Evolutionary conservation across 306 rosid species (phyloP).

Genomic region (Citrullus amarus): DNA sequence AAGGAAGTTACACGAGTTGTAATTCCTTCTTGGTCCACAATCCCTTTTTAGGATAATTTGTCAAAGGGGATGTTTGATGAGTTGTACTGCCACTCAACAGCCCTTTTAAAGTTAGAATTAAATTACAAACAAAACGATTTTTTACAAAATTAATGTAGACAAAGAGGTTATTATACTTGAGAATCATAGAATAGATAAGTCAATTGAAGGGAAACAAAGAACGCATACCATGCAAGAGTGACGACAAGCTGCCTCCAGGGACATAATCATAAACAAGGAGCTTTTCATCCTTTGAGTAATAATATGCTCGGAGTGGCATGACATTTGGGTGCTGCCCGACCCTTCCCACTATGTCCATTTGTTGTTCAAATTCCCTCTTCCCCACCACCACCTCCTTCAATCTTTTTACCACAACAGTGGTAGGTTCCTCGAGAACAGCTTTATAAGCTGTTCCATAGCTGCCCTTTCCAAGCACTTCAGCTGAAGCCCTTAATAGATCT

Average conservation of each 20-base stretch:
- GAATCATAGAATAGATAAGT: background rate
- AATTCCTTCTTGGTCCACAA: background rate
- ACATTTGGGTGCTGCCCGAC: constrained; percentile 62
- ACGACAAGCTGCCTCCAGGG: constrained; percentile 49
- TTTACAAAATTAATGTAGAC: background rate
- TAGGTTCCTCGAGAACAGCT: constrained; percentile 72
- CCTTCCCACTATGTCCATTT: constrained; percentile 67
- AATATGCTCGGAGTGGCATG: constrained; percentile 74
- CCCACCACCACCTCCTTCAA: constrained; percentile 80
- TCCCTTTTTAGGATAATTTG: background rate
- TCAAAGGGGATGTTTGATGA: background rate
- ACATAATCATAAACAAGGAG: constrained; percentile 63
- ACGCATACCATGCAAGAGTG: constrained; percentile 59
- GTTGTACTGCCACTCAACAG: background rate
- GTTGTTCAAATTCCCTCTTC: constrained; percentile 70
- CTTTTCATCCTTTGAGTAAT: constrained; percentile 83
- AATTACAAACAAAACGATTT: background rate
- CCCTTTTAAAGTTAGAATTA: background rate
- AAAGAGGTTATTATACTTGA: background rate
- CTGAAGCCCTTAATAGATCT: constrained; percentile 76
- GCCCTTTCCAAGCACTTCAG: constrained; percentile 83
- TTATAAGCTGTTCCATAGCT: constrained; percentile 82
- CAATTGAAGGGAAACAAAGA: background rate
- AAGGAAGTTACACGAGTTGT: background rate
- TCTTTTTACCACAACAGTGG: constrained; percentile 79